These are phyloP conservation scores for Conringia planisiliqua DNA, from an alignment of 345 rosid species.

Conservation along the genomic window DNA sequence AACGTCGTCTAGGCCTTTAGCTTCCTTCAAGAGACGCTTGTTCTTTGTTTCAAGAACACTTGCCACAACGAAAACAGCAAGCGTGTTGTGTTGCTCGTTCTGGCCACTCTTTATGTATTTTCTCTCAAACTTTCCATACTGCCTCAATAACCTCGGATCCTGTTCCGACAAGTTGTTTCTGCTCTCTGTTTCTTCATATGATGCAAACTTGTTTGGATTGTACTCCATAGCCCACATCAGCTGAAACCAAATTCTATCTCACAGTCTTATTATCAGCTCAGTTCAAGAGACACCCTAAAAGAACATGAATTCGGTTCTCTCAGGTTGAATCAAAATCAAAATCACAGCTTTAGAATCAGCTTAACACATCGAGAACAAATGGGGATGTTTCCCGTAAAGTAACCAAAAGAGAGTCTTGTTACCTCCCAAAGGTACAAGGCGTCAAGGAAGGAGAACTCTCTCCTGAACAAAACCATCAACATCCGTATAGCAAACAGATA, in stretches of 20 bases:
- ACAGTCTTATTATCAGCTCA: constrained; percentile 28
- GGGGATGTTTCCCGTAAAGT: neutral
- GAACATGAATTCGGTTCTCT: neutral
- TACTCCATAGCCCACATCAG: constrained; percentile 98
- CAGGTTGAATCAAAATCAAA: neutral
- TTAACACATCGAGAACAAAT: neutral
- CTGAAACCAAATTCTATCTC: constrained; percentile 52
- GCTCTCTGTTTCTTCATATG: constrained; percentile 45
- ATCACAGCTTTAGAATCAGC: neutral
- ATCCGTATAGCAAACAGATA: constrained; percentile 90
- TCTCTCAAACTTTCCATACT: constrained; percentile 78
- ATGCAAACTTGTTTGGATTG: constrained; percentile 67
- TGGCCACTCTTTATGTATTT: constrained; percentile 48
- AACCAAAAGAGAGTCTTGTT: neutral
- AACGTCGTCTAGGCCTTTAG: constrained; percentile 82
- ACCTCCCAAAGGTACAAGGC: constrained; percentile 96
- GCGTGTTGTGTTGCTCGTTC: constrained; percentile 46
- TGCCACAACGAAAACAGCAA: constrained; percentile 79
- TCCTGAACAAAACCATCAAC: constrained; percentile 95
- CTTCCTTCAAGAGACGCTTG: constrained; percentile 74
- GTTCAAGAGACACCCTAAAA: constrained; percentile 8
- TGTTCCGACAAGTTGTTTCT: constrained; percentile 11
- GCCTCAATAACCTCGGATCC: constrained; percentile 51
- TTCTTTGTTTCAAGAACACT: constrained; percentile 86
- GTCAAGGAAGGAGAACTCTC: constrained; percentile 87